Evolutionary conservation across 2,329 filamentous ascomycete species (phyloP), one percentile per base, ranked within the genome.

Genomic region (Harringtonia aguacate): DNA sequence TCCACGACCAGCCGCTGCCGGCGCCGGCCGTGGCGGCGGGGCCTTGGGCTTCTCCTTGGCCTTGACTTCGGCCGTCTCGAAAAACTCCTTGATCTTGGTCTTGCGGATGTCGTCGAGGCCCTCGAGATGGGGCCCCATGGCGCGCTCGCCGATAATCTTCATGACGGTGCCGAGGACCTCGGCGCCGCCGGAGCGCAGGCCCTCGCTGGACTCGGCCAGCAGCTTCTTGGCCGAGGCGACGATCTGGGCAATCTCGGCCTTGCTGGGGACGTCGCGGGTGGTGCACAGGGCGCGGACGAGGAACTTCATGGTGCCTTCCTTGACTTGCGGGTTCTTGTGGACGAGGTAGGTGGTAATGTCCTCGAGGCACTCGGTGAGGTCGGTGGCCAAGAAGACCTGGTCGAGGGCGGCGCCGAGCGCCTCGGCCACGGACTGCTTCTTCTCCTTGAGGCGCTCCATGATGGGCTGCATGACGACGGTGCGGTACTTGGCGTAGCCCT

Each of bases 321-420:
- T 98, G 50, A 98, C 86, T 57, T 95, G 89, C 1, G 92, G 92
- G 58, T 98, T 98, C 65, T 98, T 98, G 73, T 95, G 86, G 52
- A 80, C 81, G 28, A 97, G 66, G 52, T 83, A 94, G 46, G 92
- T 77, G 1, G 86, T 64, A 8, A 87, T 94, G 50, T 98, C 92
- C 57, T 95, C 88, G n/a, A 97, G 65, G 53, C 86, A 92, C 1
- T 98, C 94, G 3, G 79, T 74, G 27, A 98, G 67, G 51, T 71
- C 78, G 0, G 88, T 89, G 1, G 78, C 69, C 43, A 64, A 48
- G 52, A 81, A 81, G 1, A 77, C 73, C 34, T 73, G 72, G 53
- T 98, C 92, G 8, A 97, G 70, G 0, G 89, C 92, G 29, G 78
- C 81, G 34, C 85, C 84, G 6, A 98, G 74, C 1, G 92, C 90